phyloP scores from a whole-genome alignment of 805 yeast species.

The Priceomyces melissophilus region DNA sequence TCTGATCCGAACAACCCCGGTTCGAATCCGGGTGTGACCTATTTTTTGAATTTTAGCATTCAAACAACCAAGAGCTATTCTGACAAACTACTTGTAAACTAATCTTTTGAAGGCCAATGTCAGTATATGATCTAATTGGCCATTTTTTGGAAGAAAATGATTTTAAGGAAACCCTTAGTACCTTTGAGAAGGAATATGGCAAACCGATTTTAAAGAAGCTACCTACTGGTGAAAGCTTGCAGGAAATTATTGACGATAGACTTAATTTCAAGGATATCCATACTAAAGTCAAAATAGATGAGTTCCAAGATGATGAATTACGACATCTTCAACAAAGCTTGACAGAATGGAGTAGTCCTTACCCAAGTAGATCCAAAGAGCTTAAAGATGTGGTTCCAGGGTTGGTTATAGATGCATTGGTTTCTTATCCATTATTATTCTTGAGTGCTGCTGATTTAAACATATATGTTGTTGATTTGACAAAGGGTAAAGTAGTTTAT shows the following conservation, averaged over 20 bases:
- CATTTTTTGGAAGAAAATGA: conserved; percentile 55
- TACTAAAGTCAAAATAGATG: conserved; percentile 7
- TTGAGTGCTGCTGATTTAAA: conserved; percentile 18
- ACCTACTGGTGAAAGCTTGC: conserved; percentile 31
- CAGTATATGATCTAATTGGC: conserved; percentile 45
- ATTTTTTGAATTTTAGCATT: conserved; percentile 8
- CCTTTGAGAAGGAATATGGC: conserved; percentile 47
- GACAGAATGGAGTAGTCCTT: conserved; percentile 30
- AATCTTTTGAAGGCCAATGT: conserved; percentile 8
- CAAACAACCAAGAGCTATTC: too few relatives aligned
- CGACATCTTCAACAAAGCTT: conserved; percentile 9
- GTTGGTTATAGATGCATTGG: conserved; percentile 20
- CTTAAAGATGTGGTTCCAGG: conserved; percentile 15
- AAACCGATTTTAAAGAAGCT: conserved; percentile 21
- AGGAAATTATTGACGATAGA: conserved; percentile 38
- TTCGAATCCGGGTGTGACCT: conserved; percentile 85
- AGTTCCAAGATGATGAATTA: conserved; percentile 9
- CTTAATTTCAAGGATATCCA: conserved; percentile 21
- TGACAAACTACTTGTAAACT: not conserved
- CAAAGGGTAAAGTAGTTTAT: conserved; percentile 14
- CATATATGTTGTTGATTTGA: conserved; percentile 16
- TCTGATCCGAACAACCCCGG: conserved; percentile 82
- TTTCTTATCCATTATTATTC: conserved; percentile 9
- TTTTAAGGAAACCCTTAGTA: conserved; percentile 41
- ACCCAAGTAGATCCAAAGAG: conserved; percentile 16